Evolutionary conservation across 768 basidiomycete genomes (phyloP).

Genomic region (Tricholoma matsutake): DNA sequence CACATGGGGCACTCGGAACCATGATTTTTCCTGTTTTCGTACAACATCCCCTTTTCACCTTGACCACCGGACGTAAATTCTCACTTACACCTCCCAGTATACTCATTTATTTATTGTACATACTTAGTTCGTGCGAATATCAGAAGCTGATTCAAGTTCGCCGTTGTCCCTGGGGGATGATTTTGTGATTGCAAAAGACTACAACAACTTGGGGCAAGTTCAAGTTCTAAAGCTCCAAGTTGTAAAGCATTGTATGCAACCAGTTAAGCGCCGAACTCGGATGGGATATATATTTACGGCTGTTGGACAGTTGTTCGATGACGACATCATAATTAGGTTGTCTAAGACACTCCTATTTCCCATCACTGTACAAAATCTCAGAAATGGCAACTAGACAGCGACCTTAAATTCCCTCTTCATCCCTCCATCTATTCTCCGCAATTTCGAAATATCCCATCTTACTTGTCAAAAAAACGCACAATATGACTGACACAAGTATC

Average conservation of each 20-base stretch:
- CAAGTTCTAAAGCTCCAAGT: no score
- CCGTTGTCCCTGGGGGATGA: background rate
- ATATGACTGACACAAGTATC: background rate
- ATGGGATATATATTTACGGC: background rate
- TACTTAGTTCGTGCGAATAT: background rate
- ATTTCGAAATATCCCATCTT: background rate
- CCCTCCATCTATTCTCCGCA: background rate
- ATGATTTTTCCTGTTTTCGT: background rate
- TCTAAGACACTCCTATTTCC: constrained; percentile 2
- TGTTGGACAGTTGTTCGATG: background rate
- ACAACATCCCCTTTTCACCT: background rate
- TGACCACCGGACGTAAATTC: background rate
- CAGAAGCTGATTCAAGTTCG: background rate
- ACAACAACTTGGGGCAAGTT: no score
- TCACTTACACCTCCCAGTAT: no score
- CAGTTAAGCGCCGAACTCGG: background rate
- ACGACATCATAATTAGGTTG: background rate
- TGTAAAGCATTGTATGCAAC: no score
- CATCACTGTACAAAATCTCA: constrained; percentile 1
- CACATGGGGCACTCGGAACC: background rate
- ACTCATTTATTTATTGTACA: no score
- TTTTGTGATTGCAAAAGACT: no score
- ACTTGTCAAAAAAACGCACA: background rate
- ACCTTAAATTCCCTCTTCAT: background rate
- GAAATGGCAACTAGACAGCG: background rate